Base-by-base conservation (phyloP, 805 yeast genomes). In the Starmerella powellii region DNA sequence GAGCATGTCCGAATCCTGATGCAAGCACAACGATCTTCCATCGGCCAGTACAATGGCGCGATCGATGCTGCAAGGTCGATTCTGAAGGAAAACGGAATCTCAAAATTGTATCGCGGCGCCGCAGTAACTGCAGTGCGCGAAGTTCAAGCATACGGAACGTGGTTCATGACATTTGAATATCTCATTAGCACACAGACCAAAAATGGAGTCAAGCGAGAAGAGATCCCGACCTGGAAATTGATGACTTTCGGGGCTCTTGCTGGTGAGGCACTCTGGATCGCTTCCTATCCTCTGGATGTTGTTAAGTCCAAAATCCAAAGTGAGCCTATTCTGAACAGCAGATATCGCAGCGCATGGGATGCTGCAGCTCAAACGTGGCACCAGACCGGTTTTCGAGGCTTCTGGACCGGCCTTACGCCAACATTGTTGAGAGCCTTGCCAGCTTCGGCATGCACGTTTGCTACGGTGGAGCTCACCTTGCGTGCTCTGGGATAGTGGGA, bases 391-490 rank as follows among this genome's bases (percentile, higher is more conserved):
- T 15, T 49, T 6, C 37, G 44, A 15, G 84, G 83, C 0, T 55
- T 78, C 23, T 74, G 70, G 59, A 61, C 79, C 43, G 84, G 84
- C 1, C 57, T 67, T 13, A 57, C 63, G 11, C 72, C 79, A 38
- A 78, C 84, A 0, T 51, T 74, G 8, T 41, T 72, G 11, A 59
- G 84, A 40, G 84, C 79, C 42, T 58, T 70, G 13, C 84, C 79
- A 50, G 82, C 84, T 0, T 78, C 78, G 45, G 84, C 87, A 1
- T 82, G 82, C 13, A 80, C 88, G 0, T 80, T 80, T 65, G 82
- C 86, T 2, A 73, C 80, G 12, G 87, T 80, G 2, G 88, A 80
- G 54, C 63, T 74, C 42, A 78, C 84, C 0, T 58, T 80, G 46
- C 61, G 88, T 38, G 48, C 62, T 15, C 41, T 62, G 28, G 62